Base-by-base conservation (phyloP, 805 yeast species). In the Hemisphaericaspora nanyangensis region DNA sequence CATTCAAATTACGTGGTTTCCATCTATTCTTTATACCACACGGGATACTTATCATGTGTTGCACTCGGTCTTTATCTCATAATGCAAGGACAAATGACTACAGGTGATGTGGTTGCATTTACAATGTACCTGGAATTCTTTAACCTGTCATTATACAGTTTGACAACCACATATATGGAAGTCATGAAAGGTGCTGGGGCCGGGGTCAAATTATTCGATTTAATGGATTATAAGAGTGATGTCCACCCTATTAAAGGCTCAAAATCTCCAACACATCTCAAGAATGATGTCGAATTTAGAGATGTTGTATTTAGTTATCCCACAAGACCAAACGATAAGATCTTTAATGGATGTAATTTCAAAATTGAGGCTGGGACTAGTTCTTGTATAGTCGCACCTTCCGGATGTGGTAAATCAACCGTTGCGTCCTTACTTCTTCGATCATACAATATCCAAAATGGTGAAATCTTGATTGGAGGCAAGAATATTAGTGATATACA, bases 381-480 rank as follows among this genome's bases (percentile, higher is more conserved):
- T 36, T 65, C 72, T 4, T 59, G 74, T 54, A 61, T 69, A 43
- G 74, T 69, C 5, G 84, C 83, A 2, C 73, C 82, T 1, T 74
- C 80, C 2, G 84, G 84, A 1, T 73, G 80, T 42, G 84, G 84
- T 15, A 78, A 78, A 51, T 70, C 78, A 5, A 79, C 84, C 2
- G 68, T 80, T 27, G 79, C 81, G 15, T 60, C 78, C 1, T 60
- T 76, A 33, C 58, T 76, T 29, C 70, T 79, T 45, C 59, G 82
- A 17, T 74, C 77, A 37, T 78, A 78, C 51, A 70, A 74, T 41
- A 66, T 76, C 5, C 60, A 67, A 39, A 40, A 58, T 7, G 84
- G 84, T 7, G 51, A 61, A 36, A 76, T 79, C 10, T 42, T 60
- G 20, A 65, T 79, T 32, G 83, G 81, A 19, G 83, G 80, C 2